phyloP scores from a whole-genome alignment of 129 eudicot species.

The Helianthus annuus region DNA sequence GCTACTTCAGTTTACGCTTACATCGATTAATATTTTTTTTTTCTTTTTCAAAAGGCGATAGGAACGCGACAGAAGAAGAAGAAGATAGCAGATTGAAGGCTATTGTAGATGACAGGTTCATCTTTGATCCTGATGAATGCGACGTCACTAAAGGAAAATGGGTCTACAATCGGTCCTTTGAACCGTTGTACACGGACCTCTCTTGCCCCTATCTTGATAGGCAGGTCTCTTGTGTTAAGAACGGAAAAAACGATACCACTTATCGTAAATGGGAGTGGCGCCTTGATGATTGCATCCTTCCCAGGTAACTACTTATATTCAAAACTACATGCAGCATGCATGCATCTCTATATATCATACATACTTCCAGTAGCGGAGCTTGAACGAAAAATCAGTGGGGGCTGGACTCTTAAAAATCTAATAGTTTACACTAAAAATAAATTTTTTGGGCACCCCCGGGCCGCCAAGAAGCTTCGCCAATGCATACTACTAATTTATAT shows the following conservation, averaged over 20 bases:
- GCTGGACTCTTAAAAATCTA: no score
- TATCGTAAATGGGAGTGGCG: constrained; percentile 93
- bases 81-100: constrained; percentile 29
- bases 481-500: no score
- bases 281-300: constrained; percentile 89
- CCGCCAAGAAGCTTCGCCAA: no score
- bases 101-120: constrained; percentile 65
- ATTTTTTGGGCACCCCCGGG: no score
- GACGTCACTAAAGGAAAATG: constrained; percentile 67
- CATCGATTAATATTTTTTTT: neutral
- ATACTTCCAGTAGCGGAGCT: no score
- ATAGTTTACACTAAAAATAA: no score
- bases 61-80: constrained; percentile 14
- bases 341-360: no score
- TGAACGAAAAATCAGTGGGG: no score
- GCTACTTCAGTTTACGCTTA: neutral
- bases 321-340: neutral
- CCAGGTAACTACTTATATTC: constrained; percentile 46
- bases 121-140: constrained; percentile 83
- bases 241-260: constrained; percentile 67
- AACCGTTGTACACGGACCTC: constrained; percentile 80
- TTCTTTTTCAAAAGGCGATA: constrained; percentile 7
- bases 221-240: constrained; percentile 81
- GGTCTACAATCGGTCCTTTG: constrained; percentile 66
- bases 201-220: constrained; percentile 79